Evolutionary conservation across 106 monocot genomes (phyloP).

Genomic region (Dendrobium chrysotoxum): DNA sequence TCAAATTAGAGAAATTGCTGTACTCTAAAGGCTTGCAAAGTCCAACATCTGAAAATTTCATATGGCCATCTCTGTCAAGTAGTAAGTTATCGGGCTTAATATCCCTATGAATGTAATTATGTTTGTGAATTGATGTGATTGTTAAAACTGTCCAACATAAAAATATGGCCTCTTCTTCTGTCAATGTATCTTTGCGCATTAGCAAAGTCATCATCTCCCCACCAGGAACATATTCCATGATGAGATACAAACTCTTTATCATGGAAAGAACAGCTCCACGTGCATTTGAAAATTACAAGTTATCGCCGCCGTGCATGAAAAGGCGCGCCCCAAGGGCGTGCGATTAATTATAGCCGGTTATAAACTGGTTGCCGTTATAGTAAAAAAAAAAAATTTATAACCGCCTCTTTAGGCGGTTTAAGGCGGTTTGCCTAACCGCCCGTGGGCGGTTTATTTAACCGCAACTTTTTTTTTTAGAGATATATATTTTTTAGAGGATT

Average conservation of each 20-base stretch:
- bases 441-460: too few species aligned
- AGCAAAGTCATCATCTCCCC: conserved; percentile 45
- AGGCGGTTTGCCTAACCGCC: too few species aligned
- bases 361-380: too few species aligned
- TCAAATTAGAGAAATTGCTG: conserved; percentile 33
- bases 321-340: too few species aligned
- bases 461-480: too few species aligned
- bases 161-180: conserved; percentile 50
- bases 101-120: conserved; percentile 59
- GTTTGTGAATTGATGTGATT: conserved; percentile 54
- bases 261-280: conserved; percentile 25
- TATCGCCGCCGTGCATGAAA: too few species aligned
- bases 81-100: conserved; percentile 60
- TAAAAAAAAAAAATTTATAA: too few species aligned
- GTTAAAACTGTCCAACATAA: conserved; percentile 54
- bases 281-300: too few species aligned
- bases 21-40: conserved; percentile 48
- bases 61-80: conserved; percentile 47
- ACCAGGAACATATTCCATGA: conserved; percentile 65
- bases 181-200: conserved; percentile 39
- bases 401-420: too few species aligned
- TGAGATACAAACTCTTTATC: conserved; percentile 43
- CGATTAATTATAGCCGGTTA: too few species aligned
- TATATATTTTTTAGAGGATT: too few species aligned
- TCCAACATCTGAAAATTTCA: conserved; percentile 65